These are phyloP conservation scores for Talaromyces sp. DNA, from an alignment of 2,329 filamentous ascomycete genomes.

Conservation along the genomic window DNA sequence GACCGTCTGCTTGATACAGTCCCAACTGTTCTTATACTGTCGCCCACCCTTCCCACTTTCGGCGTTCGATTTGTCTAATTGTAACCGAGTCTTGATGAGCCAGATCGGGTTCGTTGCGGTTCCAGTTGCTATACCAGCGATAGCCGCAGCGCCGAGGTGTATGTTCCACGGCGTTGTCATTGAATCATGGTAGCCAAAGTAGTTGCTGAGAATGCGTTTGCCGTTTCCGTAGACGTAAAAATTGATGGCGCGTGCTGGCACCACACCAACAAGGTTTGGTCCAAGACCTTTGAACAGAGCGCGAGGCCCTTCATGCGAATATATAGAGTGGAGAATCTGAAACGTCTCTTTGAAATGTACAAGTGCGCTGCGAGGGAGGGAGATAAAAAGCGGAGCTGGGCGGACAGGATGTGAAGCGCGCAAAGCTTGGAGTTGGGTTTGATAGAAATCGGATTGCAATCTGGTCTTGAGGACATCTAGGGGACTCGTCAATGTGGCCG, in stretches of 20 bases:
- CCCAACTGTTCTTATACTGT: slow-evolving; percentile 80
- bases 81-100: slow-evolving; percentile 89
- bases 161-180: slow-evolving; percentile 64
- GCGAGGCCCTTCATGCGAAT: slow-evolving; percentile 74
- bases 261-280: slow-evolving; percentile 83
- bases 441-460: slow-evolving; percentile 91
- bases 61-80: slow-evolving; percentile 82
- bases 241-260: slow-evolving; percentile 86
- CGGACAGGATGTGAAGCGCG: slow-evolving; percentile 57
- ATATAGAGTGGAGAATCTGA: slow-evolving; percentile 77
- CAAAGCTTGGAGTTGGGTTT: slow-evolving; percentile 67
- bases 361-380: slow-evolving; percentile 61
- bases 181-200: slow-evolving; percentile 46
- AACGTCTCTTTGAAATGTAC: slow-evolving; percentile 82
- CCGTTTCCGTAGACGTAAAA: slow-evolving; percentile 93
- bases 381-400: slow-evolving; percentile 53
- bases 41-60: slow-evolving; percentile 54
- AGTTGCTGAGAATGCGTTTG: slow-evolving; percentile 73
- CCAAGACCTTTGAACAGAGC: slow-evolving; percentile 91
- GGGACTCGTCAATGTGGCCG: slow-evolving; percentile 86
- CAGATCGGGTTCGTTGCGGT: slow-evolving; percentile 95
- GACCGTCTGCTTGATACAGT: slow-evolving; percentile 80
- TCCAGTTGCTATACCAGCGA: slow-evolving; percentile 77
- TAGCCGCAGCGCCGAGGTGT: slow-evolving; percentile 70
- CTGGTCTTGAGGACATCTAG: slow-evolving; percentile 92